Percentiles rank a stretch among this genome's conserved stretches.
Evolutionary conservation across 352 stramenopile genomes (phyloP).

Genomic region (Phytophthora hibernalis): DNA sequence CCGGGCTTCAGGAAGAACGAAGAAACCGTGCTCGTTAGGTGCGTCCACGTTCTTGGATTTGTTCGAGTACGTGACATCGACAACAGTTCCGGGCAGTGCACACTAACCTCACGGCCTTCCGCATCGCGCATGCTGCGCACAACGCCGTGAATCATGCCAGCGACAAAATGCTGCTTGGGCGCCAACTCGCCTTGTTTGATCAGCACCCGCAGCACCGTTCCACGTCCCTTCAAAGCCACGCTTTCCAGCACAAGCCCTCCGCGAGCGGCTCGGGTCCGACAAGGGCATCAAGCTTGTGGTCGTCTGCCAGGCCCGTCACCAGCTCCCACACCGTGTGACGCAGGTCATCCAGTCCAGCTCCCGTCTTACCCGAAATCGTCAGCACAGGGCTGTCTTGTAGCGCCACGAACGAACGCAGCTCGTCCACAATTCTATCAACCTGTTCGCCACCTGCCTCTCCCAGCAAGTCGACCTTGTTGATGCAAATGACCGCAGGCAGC

Average conservation of each 20-base stretch:
- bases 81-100: slow-evolving; percentile 69
- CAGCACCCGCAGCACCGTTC: slow-evolving; percentile 77
- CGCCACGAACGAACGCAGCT: slow-evolving; percentile 82
- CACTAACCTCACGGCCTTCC: slow-evolving; percentile 61
- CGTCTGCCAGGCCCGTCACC: slow-evolving; percentile 35
- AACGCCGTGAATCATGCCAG: slow-evolving; percentile 86
- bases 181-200: slow-evolving; percentile 70
- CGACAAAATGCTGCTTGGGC: slow-evolving; percentile 81
- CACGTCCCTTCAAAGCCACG: slow-evolving; percentile 65
- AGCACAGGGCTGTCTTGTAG: slow-evolving; percentile 78
- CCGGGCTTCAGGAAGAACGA: slow-evolving; percentile 63
- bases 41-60: slow-evolving; percentile 87
- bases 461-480: slow-evolving; percentile 91
- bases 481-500: slow-evolving; percentile 79
- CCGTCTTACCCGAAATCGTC: slow-evolving; percentile 77
- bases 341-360: slow-evolving; percentile 62
- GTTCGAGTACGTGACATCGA: slow-evolving; percentile 85
- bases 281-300: slow-evolving; percentile 49
- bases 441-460: slow-evolving; percentile 38
- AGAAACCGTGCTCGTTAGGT: slow-evolving; percentile 84
- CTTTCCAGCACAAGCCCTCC: slow-evolving; percentile 83
- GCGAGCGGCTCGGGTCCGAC: slow-evolving; percentile 44
- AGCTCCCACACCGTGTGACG: slow-evolving; percentile 49
- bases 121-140: slow-evolving; percentile 69
- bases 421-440: slow-evolving; percentile 55